Percentiles rank a stretch among this genome's conserved stretches.
Conservation (phyloP, 75 land plant genomes). For the Cryptomeria japonica region DNA sequence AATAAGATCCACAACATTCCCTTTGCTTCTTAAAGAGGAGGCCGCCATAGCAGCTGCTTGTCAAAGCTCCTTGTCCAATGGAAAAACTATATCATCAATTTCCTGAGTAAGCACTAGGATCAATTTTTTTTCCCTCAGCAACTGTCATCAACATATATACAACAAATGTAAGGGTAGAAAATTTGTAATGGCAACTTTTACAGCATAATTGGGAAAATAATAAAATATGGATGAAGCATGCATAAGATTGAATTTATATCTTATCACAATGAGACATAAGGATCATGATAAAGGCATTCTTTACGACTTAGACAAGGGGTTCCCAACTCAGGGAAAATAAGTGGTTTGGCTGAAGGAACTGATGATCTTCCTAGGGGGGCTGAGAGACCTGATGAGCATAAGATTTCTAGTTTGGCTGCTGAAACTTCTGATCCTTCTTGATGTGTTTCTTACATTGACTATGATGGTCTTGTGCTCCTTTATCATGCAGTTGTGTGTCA, state of each 20-base stretch:
- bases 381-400: too few species aligned
- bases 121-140: conserved; percentile 80
- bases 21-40: conserved; percentile 60
- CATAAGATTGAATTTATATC: not conserved
- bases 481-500: too few species aligned
- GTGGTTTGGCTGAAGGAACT: too few species aligned
- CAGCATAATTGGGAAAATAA: not conserved
- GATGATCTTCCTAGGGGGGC: too few species aligned
- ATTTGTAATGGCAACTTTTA: not conserved
- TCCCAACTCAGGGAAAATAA: too few species aligned
- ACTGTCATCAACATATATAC: conserved; percentile 35
- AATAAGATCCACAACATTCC: conserved; percentile 83
- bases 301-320: too few species aligned
- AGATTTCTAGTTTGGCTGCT: too few species aligned
- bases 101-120: conserved; percentile 59
- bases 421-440: too few species aligned
- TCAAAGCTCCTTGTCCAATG: conserved; percentile 68
- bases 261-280: not conserved
- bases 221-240: not conserved
- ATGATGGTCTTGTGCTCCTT: too few species aligned
- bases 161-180: not conserved
- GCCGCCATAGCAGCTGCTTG: conserved; percentile 72
- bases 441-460: too few species aligned
- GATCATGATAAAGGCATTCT: too few species aligned
- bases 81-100: conserved; percentile 77